Evolutionary conservation across 2,329 filamentous ascomycete genomes (phyloP), one percentile per base, ranked within the genome.

Genomic region (Calonectria henricotiae): DNA sequence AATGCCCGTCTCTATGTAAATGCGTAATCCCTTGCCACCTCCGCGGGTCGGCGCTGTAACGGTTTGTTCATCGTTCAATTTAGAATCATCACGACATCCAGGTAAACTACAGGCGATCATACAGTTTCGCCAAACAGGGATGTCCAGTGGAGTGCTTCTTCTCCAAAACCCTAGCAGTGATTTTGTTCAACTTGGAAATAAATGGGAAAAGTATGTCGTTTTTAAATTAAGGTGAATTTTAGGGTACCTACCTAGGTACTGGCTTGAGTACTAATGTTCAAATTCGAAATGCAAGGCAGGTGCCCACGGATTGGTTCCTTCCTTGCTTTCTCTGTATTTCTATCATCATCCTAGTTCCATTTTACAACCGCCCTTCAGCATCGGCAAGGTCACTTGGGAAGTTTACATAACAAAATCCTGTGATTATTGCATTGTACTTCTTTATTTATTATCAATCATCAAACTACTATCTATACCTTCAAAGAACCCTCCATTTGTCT

Each of bases 1-100:
- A 41, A 62, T 71, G 39, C 25, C 32, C 51, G 51, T 25, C 51
- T 39, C 51, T 39, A 20, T 49, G 64, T 70, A 68, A 55, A 39
- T 54, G 39, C 35, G 41, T 62, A 35, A 64, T 35, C 39, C 25
- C 43, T 66, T 12, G 27, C 32, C 25, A 23, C 32, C 51, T 20
- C 41, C 44, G 15, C 32, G 39, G 54, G 64, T 35, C 23, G 37
- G 55, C 35, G 30, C 39, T 44, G 5, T 44, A 25, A 7, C 13
- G 44, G 43, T 17, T 51, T 20, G 25, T 20, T 58, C 17, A 58
- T 25, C 12, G 23, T 39, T 25, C 35, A 39, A 11, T 25, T 25
- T 17, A 7, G 9, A 39, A 27, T 23, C 2, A 39, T 25, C 13
- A 1, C 9, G n/a, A 1, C 12, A 12, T 23, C n/a, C 43, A 23